Evolutionary conservation across 2,329 filamentous ascomycete species (phyloP).

Genomic region (Atkinsonella texensis): DNA sequence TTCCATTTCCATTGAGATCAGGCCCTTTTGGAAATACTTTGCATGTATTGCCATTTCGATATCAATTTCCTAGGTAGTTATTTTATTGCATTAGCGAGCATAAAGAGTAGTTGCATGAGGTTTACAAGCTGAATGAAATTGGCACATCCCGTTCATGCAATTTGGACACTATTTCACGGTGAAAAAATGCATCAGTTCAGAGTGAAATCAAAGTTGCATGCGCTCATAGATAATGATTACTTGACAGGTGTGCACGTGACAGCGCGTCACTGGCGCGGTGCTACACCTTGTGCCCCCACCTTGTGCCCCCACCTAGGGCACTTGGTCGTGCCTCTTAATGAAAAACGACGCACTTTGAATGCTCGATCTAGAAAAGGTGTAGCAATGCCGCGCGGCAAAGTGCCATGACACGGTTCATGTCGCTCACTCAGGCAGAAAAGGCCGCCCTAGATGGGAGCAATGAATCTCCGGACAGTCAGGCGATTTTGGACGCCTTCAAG

Average conservation of each 20-base stretch:
- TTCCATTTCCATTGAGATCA: neutral
- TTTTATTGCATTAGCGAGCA: too few species aligned
- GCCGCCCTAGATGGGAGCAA: slow-evolving; percentile 16
- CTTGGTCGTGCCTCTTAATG: neutral
- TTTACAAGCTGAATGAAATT: too few species aligned
- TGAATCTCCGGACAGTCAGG: slow-evolving; percentile 34
- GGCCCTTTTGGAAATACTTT: neutral
- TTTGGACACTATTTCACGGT: too few species aligned
- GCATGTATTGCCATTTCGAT: neutral
- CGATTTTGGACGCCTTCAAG: slow-evolving; percentile 25
- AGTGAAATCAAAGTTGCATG: too few species aligned
- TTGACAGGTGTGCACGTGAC: slow-evolving; percentile 14
- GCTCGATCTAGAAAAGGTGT: neutral
- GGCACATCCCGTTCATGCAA: too few species aligned
- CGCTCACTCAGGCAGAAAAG: slow-evolving; percentile 17
- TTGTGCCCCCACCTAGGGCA: too few species aligned
- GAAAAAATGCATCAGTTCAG: too few species aligned
- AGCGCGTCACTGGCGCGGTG: slow-evolving; percentile 15
- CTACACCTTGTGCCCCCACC: neutral
- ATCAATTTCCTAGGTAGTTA: neutral
- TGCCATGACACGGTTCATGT: slow-evolving; percentile 18
- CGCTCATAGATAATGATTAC: too few species aligned
- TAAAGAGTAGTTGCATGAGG: too few species aligned
- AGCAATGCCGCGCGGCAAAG: slow-evolving; percentile 10
- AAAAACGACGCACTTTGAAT: neutral